These are phyloP conservation scores for Grigorovia yakushimaensis DNA, from an alignment of 805 yeast species.

Conservation along the genomic window DNA sequence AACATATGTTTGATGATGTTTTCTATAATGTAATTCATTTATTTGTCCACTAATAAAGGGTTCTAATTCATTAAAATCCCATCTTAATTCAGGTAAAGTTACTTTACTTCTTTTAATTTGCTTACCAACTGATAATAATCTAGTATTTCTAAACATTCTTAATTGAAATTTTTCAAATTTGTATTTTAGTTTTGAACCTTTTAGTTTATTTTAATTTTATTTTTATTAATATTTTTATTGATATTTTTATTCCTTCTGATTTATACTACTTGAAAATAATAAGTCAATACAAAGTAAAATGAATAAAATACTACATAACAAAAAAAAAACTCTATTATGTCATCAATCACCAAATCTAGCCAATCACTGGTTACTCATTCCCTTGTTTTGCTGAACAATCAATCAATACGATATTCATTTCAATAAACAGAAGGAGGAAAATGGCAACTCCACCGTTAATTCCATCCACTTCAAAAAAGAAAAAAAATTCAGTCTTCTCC, in stretches of 20 bases:
- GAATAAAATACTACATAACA: no score
- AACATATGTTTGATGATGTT: conserved; percentile 90
- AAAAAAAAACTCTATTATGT: no score
- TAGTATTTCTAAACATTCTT: background rate
- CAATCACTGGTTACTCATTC: background rate
- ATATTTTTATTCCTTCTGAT: no score
- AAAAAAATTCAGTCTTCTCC: no score
- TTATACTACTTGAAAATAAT: no score
- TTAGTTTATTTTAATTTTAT: no score
- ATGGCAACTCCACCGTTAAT: background rate
- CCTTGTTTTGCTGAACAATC: background rate
- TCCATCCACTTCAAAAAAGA: no score
- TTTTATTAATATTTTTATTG: no score
- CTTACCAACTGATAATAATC: background rate
- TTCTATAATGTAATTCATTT: conserved; percentile 77
- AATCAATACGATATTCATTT: no score
- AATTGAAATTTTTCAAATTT: no score
- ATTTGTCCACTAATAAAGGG: conserved; percentile 80
- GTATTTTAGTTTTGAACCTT: no score
- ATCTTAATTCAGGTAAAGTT: conserved; percentile 70
- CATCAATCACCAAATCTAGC: background rate
- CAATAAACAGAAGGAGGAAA: background rate
- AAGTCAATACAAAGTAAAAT: no score
- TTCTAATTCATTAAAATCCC: conserved; percentile 78
- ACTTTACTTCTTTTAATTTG: conserved; percentile 45